Percentiles rank a stretch among this genome's conserved stretches.
Conservation (phyloP, 495 filamentous ascomycete genomes). For the Penicillium riverlandense region DNA sequence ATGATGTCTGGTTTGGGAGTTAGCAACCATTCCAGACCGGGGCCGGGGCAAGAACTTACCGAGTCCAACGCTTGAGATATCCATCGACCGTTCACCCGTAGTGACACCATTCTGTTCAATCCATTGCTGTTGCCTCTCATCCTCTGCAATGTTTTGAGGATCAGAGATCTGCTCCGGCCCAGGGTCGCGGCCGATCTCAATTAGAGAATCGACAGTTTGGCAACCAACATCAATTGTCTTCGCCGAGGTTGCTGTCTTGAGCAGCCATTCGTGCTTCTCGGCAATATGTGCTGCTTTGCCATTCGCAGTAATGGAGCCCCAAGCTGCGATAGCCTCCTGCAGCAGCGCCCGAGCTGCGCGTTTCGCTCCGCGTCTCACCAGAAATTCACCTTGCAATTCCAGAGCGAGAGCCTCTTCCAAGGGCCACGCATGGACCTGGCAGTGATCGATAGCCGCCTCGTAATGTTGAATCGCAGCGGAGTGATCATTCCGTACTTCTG, state of each 20-base stretch:
- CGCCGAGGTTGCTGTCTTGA: slow-evolving; percentile 56
- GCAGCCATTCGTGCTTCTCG: slow-evolving; percentile 62
- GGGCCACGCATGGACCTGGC: slow-evolving; percentile 65
- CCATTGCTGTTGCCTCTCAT: slow-evolving; percentile 62
- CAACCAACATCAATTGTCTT: slow-evolving; percentile 61
- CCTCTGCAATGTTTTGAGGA: slow-evolving; percentile 43
- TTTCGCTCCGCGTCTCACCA: slow-evolving; percentile 62
- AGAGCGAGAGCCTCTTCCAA: slow-evolving; percentile 76
- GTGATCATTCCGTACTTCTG: slow-evolving; percentile 57
- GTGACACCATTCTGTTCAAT: slow-evolving; percentile 56
- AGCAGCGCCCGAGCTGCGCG: slow-evolving; percentile 66
- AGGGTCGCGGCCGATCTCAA: slow-evolving; percentile 47
- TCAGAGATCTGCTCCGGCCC: slow-evolving; percentile 40
- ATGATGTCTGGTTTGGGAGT: slow-evolving; percentile 57
- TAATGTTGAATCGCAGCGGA: slow-evolving; percentile 56
- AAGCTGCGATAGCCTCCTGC: slow-evolving; percentile 65
- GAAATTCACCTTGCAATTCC: slow-evolving; percentile 66
- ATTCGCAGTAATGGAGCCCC: slow-evolving; percentile 63
- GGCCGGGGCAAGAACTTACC: slow-evolving; percentile 23
- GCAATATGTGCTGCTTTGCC: slow-evolving; percentile 68
- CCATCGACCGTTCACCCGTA: slow-evolving; percentile 27
- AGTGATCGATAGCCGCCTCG: slow-evolving; percentile 74
- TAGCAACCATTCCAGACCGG: slow-evolving; percentile 9
- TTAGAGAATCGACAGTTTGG: slow-evolving; percentile 57
- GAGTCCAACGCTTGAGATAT: slow-evolving; percentile 39